Conservation (phyloP, 208 protist genomes). For the Trichomonas vaginalis region DNA sequence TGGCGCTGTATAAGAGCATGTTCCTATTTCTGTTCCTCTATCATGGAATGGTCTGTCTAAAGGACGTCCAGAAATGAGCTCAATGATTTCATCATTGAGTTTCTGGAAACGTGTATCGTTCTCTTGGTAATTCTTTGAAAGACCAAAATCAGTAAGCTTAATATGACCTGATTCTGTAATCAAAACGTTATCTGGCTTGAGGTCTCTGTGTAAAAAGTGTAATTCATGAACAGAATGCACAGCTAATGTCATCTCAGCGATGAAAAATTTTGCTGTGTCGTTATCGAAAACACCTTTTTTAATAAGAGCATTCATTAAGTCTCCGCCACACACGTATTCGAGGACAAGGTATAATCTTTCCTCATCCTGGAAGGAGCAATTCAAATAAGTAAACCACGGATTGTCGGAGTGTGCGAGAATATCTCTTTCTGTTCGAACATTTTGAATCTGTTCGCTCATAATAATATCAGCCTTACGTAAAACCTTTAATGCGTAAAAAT, state of each 20-base stretch:
- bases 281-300: slow-evolving; percentile 44
- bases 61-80: neutral
- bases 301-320: slow-evolving; percentile 54
- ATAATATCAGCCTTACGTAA: neutral
- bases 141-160: slow-evolving; percentile 22
- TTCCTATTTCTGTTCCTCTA: neutral
- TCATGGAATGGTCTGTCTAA: neutral
- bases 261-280: slow-evolving; percentile 44
- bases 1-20: neutral
- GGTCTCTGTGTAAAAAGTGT: slow-evolving; percentile 31
- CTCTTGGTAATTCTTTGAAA: neutral
- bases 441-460: slow-evolving; percentile 21
- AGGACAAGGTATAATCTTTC: slow-evolving; percentile 52
- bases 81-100: neutral
- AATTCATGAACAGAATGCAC: slow-evolving; percentile 46
- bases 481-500: neutral
- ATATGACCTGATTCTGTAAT: slow-evolving; percentile 11
- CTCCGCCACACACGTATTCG: slow-evolving; percentile 53
- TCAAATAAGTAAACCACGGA: slow-evolving; percentile 46
- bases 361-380: slow-evolving; percentile 47
- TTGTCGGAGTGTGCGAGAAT: slow-evolving; percentile 33
- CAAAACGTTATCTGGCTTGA: slow-evolving; percentile 20
- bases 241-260: slow-evolving; percentile 46
- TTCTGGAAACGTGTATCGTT: neutral
- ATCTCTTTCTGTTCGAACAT: slow-evolving; percentile 43